Evolutionary conservation across 139 green algal genomes (phyloP), one percentile per base, ranked within the genome.

Genomic region (Chlorella sp.): DNA sequence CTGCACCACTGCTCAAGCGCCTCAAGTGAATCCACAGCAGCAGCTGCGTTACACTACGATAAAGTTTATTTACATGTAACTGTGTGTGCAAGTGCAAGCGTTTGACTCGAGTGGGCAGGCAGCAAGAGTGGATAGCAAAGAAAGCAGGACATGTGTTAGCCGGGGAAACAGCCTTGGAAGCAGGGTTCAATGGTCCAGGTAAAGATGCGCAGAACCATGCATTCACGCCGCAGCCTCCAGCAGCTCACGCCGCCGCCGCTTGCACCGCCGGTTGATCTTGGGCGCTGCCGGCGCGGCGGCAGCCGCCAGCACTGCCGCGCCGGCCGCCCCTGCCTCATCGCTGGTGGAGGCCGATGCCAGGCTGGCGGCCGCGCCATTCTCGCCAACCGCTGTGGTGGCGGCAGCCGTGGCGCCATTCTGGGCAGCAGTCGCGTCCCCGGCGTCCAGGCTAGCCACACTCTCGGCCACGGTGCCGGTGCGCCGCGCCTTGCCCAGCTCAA

Each of bases 401-500:
- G 58, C 82, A 14, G 76, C 22, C 41, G 84, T 30, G 7, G 41
- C n/a, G 22, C 28, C 34, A 40, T 56, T 51, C 16, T 80, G 73
- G 6, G 20, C 22, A 13, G 64, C 64, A 22, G 32, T 1, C 32
- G 8, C 54, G 3, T 38, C 60, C 34, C 30, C 67, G 8, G 34
- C 69, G 51, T 46, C 84, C 26, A n/a, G 19, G 28, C 26, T 60
- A n/a, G 67, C 82, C 38, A 68, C 43, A 46, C 22, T 74, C 8
- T n/a, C 80, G 2, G 83, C 87, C 22, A 76, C 58, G 5, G 82
- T 73, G 5, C 88, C 88, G 6, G 82, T 89, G 36, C 88, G 76
- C 38, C 88, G 64, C 38, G 88, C 88, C 78, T 91, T 91, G 51
- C 88, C 88, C 48, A 92, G 84, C 56, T 89, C 86, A 74, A 92